Percentiles rank a stretch among this genome's conserved stretches.
phyloP scores from a whole-genome alignment of 352 stramenopile genomes.

The Globisporangium irregulare region DNA sequence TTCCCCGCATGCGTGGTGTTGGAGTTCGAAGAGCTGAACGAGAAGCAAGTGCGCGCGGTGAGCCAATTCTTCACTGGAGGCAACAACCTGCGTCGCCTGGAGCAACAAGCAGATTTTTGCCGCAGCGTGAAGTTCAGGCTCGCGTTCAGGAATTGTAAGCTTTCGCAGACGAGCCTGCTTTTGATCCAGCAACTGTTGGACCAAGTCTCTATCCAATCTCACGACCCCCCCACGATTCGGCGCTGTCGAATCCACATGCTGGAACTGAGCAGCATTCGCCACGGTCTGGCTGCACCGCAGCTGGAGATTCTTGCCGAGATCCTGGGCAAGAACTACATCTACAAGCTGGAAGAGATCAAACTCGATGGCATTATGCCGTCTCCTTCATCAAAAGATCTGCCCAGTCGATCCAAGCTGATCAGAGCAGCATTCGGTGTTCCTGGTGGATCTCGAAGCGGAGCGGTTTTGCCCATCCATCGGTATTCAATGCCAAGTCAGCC shows the following conservation, averaged over 20 bases:
- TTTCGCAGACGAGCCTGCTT: background rate
- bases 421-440: background rate
- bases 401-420: background rate
- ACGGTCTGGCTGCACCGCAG: background rate
- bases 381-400: background rate
- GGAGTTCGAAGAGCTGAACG: background rate
- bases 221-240: background rate
- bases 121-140: background rate
- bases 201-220: background rate
- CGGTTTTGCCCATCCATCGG: background rate
- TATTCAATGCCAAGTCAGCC: background rate
- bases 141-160: background rate
- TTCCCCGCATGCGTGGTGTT: background rate
- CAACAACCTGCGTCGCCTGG: background rate
- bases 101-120: background rate
- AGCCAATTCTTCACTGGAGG: background rate
- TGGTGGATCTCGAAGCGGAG: too few relatives aligned
- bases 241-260: background rate
- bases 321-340: slow-evolving; percentile 1
- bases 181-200: background rate
- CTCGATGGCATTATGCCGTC: background rate
- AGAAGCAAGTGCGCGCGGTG: background rate
- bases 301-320: background rate
- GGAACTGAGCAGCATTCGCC: background rate
- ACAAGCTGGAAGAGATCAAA: background rate